phyloP scores from a whole-genome alignment of 192 early-diverging fungal genomes.

The Backusella australiensis region DNA sequence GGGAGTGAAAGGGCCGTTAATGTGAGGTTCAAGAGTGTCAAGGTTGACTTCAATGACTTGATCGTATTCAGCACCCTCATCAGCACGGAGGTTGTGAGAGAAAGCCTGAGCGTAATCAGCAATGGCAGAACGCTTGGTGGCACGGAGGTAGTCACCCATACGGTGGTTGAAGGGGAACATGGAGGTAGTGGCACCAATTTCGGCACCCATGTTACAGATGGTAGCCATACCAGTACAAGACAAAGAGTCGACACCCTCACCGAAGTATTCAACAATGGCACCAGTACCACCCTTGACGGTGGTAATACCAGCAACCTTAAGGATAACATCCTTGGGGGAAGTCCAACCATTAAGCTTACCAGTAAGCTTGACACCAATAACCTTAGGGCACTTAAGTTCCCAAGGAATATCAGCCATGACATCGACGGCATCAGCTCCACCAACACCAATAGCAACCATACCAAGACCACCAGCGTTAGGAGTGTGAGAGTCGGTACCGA shows the following conservation, averaged over 20 bases:
- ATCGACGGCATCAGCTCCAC: conserved; percentile 99
- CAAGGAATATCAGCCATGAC: conserved; percentile 98
- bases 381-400: conserved; percentile 98
- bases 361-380: conserved; percentile 88
- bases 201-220: conserved; percentile 99
- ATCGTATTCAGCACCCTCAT: conserved; percentile 88
- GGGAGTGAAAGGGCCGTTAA: conserved; percentile 97
- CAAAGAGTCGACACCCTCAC: conserved; percentile 88
- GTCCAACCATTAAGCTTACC: conserved; percentile 91
- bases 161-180: conserved; percentile 92
- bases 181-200: conserved; percentile 97
- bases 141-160: conserved; percentile 89
- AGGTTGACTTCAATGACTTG: conserved; percentile 94
- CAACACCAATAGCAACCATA: conserved; percentile 95
- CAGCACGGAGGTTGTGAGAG: conserved; percentile 86
- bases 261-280: conserved; percentile 97
- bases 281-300: conserved; percentile 98
- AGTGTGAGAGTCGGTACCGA: conserved; percentile 98
- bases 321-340: conserved; percentile 95
- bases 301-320: conserved; percentile 90
- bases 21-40: conserved; percentile 89
- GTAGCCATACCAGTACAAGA: conserved; percentile 99
- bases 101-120: conserved; percentile 79
- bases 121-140: conserved; percentile 79
- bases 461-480: conserved; percentile 98